Conservation (phyloP, 2,329 filamentous ascomycete species). For the Magnaporthales sp. region DNA sequence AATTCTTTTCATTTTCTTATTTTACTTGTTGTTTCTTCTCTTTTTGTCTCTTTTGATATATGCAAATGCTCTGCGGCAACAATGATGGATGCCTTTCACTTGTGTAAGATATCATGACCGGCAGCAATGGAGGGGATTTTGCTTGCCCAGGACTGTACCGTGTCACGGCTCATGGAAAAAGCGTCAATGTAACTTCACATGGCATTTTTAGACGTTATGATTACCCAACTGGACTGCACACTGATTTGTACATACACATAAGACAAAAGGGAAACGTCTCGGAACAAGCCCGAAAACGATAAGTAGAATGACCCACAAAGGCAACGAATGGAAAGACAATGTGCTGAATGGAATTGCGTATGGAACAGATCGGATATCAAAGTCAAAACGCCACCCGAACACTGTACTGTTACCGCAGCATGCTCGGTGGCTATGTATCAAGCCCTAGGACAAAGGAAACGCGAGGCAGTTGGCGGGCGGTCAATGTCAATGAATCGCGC, state of each 20-base stretch:
- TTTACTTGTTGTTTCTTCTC: neutral
- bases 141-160: neutral
- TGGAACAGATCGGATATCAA: neutral
- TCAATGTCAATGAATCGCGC: neutral
- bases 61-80: neutral
- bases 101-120: neutral
- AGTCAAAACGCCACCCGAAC: neutral
- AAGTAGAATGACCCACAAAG: neutral
- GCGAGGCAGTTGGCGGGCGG: neutral
- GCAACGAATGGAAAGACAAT: neutral
- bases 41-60: conserved; percentile 3
- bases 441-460: neutral
- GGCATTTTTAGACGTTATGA: neutral
- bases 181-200: neutral
- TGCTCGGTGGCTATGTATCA: neutral
- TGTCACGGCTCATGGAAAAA: neutral
- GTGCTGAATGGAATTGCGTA: neutral
- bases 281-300: neutral
- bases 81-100: neutral
- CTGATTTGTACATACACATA: neutral
- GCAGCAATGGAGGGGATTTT: neutral
- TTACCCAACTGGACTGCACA: neutral
- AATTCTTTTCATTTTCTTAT: neutral
- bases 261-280: neutral
- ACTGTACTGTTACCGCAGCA: neutral